Percentiles rank a stretch among this genome's conserved stretches.
Conservation (phyloP, 1,139 yeast genomes). For the Entelexis sorbosivorans region DNA sequence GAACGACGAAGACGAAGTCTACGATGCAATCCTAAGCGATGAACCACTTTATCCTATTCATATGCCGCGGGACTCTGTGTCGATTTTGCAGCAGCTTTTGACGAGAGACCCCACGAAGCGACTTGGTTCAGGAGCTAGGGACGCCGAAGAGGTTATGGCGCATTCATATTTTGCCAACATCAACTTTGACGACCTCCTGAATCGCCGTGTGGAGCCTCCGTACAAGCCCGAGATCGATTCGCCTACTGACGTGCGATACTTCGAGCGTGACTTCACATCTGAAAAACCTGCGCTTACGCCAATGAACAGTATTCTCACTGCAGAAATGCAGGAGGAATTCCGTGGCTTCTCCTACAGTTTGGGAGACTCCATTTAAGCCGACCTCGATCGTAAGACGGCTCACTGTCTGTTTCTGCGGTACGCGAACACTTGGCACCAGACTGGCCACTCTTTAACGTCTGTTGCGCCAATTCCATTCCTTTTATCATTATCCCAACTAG, state of each 20-base stretch:
- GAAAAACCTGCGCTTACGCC: slow-evolving; percentile 95
- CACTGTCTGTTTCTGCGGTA: not conserved
- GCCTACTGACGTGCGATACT: slow-evolving; percentile 85
- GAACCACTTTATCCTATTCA: slow-evolving; percentile 96
- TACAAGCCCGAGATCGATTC: slow-evolving; percentile 63
- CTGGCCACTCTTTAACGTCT: not conserved
- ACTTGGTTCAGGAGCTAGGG: slow-evolving; percentile 75
- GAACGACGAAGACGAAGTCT: slow-evolving; percentile 95
- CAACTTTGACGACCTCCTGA: slow-evolving; percentile 74
- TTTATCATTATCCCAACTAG: not conserved
- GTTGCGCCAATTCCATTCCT: not conserved
- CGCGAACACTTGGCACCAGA: not conserved
- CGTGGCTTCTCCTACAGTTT: slow-evolving; percentile 89
- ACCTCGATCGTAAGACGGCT: too few relatives aligned
- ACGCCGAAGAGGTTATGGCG: slow-evolving; percentile 87
- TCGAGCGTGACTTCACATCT: slow-evolving; percentile 87
- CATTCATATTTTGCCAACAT: slow-evolving; percentile 89
- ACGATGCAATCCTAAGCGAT: slow-evolving; percentile 93
- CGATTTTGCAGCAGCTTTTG: slow-evolving; percentile 77
- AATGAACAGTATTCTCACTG: slow-evolving; percentile 73
- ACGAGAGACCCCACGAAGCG: slow-evolving; percentile 80
- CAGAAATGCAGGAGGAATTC: slow-evolving; percentile 90
- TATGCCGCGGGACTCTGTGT: slow-evolving; percentile 95
- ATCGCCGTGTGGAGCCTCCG: slow-evolving; percentile 61
- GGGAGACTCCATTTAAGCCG: slow-evolving; percentile 38